Conservation (phyloP, 192 early-diverging fungal species). For the Linnemannia hyalina region DNA sequence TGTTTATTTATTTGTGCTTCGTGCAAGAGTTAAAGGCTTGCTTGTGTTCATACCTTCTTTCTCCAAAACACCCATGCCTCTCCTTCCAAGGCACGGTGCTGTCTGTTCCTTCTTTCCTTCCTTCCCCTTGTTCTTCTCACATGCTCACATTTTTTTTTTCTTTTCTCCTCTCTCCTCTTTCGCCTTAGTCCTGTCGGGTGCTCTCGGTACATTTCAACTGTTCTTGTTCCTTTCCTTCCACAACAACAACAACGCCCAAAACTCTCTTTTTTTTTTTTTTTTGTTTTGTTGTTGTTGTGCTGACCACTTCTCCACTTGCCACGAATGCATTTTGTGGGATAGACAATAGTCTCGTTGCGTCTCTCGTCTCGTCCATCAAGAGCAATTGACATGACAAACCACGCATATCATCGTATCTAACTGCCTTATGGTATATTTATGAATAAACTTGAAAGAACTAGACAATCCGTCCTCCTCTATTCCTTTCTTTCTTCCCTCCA, state of each 20-base stretch:
- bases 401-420: not conserved
- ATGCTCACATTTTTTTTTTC: not conserved
- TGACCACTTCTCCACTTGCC: not conserved
- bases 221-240: not conserved
- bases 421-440: not conserved
- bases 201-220: constrained; percentile 4
- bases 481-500: constrained; percentile 10
- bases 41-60: constrained; percentile 7
- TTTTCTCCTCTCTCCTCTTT: not conserved
- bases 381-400: constrained; percentile 1
- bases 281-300: not conserved
- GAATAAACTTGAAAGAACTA: not conserved
- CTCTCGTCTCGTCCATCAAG: too few relatives aligned
- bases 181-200: not conserved
- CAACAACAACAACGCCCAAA: not conserved
- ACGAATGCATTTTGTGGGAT: not conserved
- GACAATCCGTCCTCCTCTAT: not conserved
- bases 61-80: not conserved
- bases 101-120: not conserved
- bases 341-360: too few relatives aligned
- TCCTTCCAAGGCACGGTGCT: too few relatives aligned
- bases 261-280: not conserved
- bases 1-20: not conserved
- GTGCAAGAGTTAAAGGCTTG: not conserved
- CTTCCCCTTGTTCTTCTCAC: not conserved